phyloP scores from a whole-genome alignment of 805 yeast genomes.

The Candida jianshihensis region DNA sequence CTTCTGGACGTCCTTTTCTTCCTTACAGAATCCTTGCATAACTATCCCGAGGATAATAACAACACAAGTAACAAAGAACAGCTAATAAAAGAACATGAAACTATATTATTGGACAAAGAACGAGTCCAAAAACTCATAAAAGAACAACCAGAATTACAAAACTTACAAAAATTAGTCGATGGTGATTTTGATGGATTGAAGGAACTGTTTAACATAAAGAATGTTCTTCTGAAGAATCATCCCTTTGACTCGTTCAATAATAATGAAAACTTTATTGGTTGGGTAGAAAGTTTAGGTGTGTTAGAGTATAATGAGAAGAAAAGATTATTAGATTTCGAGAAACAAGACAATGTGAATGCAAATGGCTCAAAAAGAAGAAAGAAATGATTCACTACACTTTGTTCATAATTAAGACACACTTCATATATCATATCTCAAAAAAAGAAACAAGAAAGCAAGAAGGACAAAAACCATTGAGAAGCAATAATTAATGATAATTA shows the following conservation, averaged over 20 bases:
- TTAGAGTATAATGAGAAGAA: background rate
- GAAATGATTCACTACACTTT: background rate
- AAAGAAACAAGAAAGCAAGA: too few relatives aligned
- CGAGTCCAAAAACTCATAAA: background rate
- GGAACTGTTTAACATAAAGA: background rate
- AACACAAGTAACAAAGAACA: background rate
- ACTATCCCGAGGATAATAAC: background rate
- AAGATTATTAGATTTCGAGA: background rate
- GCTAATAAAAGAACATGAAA: background rate
- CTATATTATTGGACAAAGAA: background rate
- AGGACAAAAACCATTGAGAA: too few relatives aligned
- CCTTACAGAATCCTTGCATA: background rate
- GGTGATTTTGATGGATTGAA: background rate
- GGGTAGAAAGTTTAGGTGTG: background rate
- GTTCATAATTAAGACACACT: background rate
- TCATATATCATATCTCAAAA: too few relatives aligned
- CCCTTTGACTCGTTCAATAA: background rate
- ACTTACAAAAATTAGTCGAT: background rate
- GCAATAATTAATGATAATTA: too few relatives aligned
- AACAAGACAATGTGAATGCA: background rate
- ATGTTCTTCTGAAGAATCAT: background rate
- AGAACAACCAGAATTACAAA: background rate
- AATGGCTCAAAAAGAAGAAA: background rate
- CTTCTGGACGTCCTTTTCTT: background rate
- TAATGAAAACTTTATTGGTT: background rate